These are phyloP conservation scores for Saccharomycopsis olivae DNA, from an alignment of 805 yeast species.

Conservation along the genomic window DNA sequence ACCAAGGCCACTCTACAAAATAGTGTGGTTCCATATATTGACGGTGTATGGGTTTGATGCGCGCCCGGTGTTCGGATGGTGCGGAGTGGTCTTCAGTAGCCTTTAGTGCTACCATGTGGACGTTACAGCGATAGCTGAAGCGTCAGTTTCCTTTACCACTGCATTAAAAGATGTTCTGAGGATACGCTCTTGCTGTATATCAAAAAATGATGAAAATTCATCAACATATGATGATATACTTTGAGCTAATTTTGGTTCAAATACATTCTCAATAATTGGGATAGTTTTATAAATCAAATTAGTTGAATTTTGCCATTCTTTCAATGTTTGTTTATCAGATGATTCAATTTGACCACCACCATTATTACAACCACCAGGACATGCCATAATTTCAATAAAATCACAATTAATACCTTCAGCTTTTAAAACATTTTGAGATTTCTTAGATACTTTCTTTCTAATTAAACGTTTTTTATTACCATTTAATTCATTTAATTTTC, in stretches of 20 bases:
- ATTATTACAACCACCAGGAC: slow-evolving; percentile 95
- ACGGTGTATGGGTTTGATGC: too few species aligned
- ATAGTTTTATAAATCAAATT: slow-evolving; percentile 8
- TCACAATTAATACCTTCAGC: slow-evolving; percentile 64
- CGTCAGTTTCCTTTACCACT: slow-evolving; percentile 8
- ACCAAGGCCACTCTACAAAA: too few species aligned
- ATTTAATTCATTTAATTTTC: slow-evolving; percentile 52
- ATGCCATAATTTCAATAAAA: slow-evolving; percentile 93
- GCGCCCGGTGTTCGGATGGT: too few species aligned
- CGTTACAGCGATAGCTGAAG: slow-evolving; percentile 15
- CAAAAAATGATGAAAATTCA: slow-evolving; percentile 10
- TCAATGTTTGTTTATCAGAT: slow-evolving; percentile 31
- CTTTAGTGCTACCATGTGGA: slow-evolving; percentile 18
- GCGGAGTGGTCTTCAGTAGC: too few species aligned
- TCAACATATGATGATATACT: slow-evolving; percentile 7
- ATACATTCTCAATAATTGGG: slow-evolving; percentile 9
- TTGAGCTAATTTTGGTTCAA: slow-evolving; percentile 1
- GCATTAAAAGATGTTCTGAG: slow-evolving; percentile 5
- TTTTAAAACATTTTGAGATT: slow-evolving; percentile 1
- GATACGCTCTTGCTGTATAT: slow-evolving; percentile 1
- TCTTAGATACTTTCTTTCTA: slow-evolving; percentile 23
- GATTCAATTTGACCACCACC: slow-evolving; percentile 86
- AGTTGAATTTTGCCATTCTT: slow-evolving; percentile 10
- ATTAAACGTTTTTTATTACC: slow-evolving; percentile 19
- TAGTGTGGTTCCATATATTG: too few species aligned